Evolutionary conservation across 129 eudicot species (phyloP).

Genomic region (Mikania micrantha): DNA sequence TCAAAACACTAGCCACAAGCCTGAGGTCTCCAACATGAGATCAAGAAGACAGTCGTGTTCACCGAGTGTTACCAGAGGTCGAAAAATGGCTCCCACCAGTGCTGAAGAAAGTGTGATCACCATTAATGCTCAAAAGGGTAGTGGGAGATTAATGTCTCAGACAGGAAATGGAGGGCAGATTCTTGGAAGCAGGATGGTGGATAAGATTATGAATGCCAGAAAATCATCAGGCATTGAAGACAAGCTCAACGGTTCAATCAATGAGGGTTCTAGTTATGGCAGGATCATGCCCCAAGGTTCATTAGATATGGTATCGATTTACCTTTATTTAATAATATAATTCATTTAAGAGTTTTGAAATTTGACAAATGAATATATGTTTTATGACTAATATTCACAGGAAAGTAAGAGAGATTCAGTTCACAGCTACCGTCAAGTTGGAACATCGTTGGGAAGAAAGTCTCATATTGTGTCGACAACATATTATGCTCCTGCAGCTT

Average conservation of each 20-base stretch:
- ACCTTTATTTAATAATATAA: background rate
- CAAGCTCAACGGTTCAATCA: slow-evolving; percentile 38
- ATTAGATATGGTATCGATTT: slow-evolving; percentile 39
- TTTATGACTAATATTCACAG: slow-evolving; percentile 16
- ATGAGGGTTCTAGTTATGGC: slow-evolving; percentile 56
- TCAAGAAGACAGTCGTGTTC: slow-evolving; percentile 59
- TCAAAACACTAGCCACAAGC: slow-evolving; percentile 21
- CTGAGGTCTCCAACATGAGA: slow-evolving; percentile 7
- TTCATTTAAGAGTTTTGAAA: background rate
- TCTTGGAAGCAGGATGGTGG: slow-evolving; percentile 70
- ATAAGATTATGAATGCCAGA: slow-evolving; percentile 62
- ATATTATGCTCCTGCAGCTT: slow-evolving; percentile 14
- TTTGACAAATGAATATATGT: background rate
- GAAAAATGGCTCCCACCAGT: slow-evolving; percentile 32
- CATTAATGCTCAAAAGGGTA: slow-evolving; percentile 18
- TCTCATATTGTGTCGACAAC: slow-evolving; percentile 14
- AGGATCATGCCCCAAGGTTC: slow-evolving; percentile 51
- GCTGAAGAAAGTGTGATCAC: slow-evolving; percentile 17
- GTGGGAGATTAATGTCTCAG: slow-evolving; percentile 26
- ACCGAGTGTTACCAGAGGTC: slow-evolving; percentile 57
- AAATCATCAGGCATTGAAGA: slow-evolving; percentile 36
- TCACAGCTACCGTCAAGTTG: slow-evolving; percentile 27
- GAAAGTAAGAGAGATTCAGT: slow-evolving; percentile 29
- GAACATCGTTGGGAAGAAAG: slow-evolving; percentile 23
- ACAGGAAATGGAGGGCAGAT: slow-evolving; percentile 39